Evolutionary conservation across 2,329 filamentous ascomycete species (phyloP).

Genomic region (Trichoderma sp.): DNA sequence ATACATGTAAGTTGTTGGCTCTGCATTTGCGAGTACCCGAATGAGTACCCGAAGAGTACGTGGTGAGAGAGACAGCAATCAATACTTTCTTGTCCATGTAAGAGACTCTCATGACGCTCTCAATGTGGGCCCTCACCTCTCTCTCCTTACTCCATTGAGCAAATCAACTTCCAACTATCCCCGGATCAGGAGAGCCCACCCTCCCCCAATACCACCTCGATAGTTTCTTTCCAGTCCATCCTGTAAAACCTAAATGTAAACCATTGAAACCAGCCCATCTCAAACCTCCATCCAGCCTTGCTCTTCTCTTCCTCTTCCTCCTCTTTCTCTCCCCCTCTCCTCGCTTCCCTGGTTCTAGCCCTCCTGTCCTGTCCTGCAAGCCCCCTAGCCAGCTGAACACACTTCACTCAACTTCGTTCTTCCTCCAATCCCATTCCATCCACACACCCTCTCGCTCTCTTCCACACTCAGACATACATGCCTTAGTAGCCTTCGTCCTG

Average conservation of each 20-base stretch:
- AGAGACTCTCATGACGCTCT: neutral
- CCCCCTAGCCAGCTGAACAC: constrained; percentile 6
- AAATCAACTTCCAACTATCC: neutral
- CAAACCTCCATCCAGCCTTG: neutral
- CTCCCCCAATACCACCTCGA: neutral
- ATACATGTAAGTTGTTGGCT: no score
- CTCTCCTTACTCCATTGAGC: neutral
- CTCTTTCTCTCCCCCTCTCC: neutral
- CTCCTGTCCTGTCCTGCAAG: neutral
- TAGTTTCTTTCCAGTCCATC: neutral
- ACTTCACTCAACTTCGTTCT: neutral
- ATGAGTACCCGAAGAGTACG: no score
- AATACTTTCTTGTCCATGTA: neutral
- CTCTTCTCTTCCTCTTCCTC: neutral
- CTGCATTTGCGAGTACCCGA: no score
- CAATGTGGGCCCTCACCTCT: neutral
- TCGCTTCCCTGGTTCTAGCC: neutral
- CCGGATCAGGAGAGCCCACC: neutral
- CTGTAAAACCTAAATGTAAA: neutral
- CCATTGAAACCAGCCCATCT: neutral
- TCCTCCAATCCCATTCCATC: neutral
- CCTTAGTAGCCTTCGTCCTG: neutral
- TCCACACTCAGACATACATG: constrained; percentile 5
- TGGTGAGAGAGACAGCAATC: neutral
- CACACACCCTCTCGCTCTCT: neutral